These are phyloP conservation scores for Eucalyptus regnans DNA, from an alignment of 345 rosid genomes.

Conservation along the genomic window DNA sequence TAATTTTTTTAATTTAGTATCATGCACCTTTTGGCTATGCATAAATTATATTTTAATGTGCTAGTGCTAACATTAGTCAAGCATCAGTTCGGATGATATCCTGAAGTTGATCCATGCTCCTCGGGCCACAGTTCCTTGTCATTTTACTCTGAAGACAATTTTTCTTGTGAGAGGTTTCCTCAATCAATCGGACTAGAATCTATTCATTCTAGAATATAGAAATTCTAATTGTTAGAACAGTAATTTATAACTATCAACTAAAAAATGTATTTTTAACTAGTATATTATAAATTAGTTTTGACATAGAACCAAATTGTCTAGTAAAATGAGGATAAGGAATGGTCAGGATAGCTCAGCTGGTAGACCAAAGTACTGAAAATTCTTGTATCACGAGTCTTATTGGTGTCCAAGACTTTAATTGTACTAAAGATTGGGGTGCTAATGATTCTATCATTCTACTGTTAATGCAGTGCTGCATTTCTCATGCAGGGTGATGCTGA, in stretches of 20 bases:
- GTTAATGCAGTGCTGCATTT: background rate
- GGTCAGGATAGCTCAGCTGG: background rate
- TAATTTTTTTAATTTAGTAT: background rate
- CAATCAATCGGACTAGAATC: background rate
- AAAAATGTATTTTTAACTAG: background rate
- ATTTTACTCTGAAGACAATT: background rate
- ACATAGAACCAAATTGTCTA: background rate
- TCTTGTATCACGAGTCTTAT: background rate
- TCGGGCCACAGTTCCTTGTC: background rate
- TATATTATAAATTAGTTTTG: background rate
- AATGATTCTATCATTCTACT: background rate
- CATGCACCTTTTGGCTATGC: background rate
- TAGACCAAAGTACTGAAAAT: background rate
- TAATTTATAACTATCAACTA: background rate
- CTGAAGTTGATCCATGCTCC: background rate
- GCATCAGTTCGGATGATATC: background rate
- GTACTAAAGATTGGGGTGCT: background rate
- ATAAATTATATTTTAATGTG: background rate
- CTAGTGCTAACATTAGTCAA: background rate
- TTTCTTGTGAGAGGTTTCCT: background rate
- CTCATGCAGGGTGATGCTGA: conserved; percentile 88
- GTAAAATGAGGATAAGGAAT: background rate
- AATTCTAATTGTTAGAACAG: background rate
- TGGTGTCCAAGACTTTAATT: background rate
- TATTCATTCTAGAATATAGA: background rate